These are phyloP conservation scores for Musa beccarii DNA, from an alignment of 176 grass and related monocot species.

Conservation along the genomic window DNA sequence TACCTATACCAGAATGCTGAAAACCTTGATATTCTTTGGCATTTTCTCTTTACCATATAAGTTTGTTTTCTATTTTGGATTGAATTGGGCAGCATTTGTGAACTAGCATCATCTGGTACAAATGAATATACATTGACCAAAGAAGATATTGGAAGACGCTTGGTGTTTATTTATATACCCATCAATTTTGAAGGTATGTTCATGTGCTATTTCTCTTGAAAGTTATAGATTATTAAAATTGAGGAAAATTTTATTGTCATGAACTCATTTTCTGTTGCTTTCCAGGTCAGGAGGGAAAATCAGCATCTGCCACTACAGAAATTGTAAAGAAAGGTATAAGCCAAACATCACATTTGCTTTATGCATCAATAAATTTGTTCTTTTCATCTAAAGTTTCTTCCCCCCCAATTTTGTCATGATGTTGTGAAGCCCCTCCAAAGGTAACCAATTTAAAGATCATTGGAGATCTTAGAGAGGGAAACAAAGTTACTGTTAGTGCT, in stretches of 20 bases:
- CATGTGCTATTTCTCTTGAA: neutral
- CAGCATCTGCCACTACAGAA: slow-evolving; percentile 53
- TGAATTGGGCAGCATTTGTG: slow-evolving; percentile 40
- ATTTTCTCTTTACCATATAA: neutral
- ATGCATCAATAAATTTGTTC: slow-evolving; percentile 6
- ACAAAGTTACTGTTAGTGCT: slow-evolving; percentile 57
- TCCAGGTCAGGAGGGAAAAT: slow-evolving; percentile 67
- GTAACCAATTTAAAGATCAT: slow-evolving; percentile 67
- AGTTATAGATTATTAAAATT: neutral
- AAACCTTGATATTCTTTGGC: neutral
- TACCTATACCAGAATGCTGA: too few species aligned
- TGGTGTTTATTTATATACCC: slow-evolving; percentile 82
- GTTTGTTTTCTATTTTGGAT: slow-evolving; percentile 7
- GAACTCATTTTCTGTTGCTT: slow-evolving; percentile 22
- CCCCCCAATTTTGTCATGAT: slow-evolving; percentile 12
- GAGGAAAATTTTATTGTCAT: slow-evolving; percentile 1
- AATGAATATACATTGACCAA: slow-evolving; percentile 60
- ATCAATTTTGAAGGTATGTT: slow-evolving; percentile 77
- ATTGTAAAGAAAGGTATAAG: slow-evolving; percentile 72
- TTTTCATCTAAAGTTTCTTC: neutral
- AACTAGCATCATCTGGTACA: slow-evolving; percentile 59
- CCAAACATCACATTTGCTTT: slow-evolving; percentile 2
- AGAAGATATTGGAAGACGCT: slow-evolving; percentile 47
- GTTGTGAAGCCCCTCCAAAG: slow-evolving; percentile 73
- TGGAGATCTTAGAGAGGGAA: slow-evolving; percentile 83